Evolutionary conservation across 148 eudicot genomes (phyloP).

Genomic region (Chenopodium quinoa): DNA sequence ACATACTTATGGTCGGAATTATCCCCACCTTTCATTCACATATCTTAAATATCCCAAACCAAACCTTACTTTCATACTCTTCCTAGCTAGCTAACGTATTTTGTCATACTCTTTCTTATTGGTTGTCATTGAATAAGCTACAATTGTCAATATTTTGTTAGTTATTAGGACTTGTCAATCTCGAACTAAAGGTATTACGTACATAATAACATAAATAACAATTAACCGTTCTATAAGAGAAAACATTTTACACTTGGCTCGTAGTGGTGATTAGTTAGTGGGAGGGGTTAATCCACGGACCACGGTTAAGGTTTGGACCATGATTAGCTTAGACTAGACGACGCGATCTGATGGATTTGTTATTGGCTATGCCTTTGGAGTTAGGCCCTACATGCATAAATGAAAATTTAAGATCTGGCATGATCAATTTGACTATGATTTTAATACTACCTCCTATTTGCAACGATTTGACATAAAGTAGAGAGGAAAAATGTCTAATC

Average conservation of each 20-base stretch:
- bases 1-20: constrained; percentile 20
- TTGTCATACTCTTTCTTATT: not conserved
- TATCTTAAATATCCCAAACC: constrained; percentile 21
- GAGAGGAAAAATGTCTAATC: too few relatives aligned
- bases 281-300: too few relatives aligned
- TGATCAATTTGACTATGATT: too few relatives aligned
- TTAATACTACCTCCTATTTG: too few relatives aligned
- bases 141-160: constrained; percentile 4
- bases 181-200: not conserved
- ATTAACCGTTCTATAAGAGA: not conserved
- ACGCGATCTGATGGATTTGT: too few relatives aligned
- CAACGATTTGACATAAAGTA: too few relatives aligned
- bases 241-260: too few relatives aligned
- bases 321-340: too few relatives aligned
- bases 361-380: too few relatives aligned
- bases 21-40: constrained; percentile 13
- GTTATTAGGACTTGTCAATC: not conserved
- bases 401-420: too few relatives aligned
- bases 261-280: not conserved
- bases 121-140: not conserved
- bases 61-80: not conserved
- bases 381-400: too few relatives aligned
- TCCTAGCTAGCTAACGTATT: not conserved
- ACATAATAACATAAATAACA: too few relatives aligned
- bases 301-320: not conserved